Evolutionary conservation across 805 yeast genomes (phyloP), one percentile per base, ranked within the genome.

Genomic region (Hanseniaspora jakobsenii): DNA sequence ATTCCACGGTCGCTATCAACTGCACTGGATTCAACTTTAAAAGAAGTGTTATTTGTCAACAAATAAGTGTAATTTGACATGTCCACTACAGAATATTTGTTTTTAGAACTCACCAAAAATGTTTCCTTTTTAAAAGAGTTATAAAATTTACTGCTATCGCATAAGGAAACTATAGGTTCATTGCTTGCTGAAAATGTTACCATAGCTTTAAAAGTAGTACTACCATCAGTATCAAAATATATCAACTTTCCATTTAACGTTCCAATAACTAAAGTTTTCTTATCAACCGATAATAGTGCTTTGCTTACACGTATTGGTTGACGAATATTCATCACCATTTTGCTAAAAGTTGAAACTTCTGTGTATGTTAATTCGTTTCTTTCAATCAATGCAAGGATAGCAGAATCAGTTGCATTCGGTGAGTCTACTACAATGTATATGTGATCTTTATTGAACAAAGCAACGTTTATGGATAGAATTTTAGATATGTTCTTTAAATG

Each of bases 1-100:
- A 34, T 19, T 12, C 57, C 54, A 9, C 54, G 30, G 3, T 52
- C 51, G 12, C 50, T 53, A 3, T 53, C 50, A 5, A 28, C 34
- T n/a, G 18, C 22, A 3, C 32, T 32, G 6, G 27, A 14, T 22
- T 42, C 46, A 12, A 42, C 35, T 35, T 22, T 42, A 3, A 37
- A n/a, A 6, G 46, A 21, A 4, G 39, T 22, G 6, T 28, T 35
- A 32, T 42, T 42, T 6, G 30, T 35, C 2, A 42, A 35, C 6
- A 30, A 4, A 1, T 16, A n/a, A 8, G 34, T 5, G 17, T 42
- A 38, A 23, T 22, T 30, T 3, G 31, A n/a, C 24, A 35, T 10
- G 7, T 35, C 10, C 5, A n/a, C n/a, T n/a, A n/a, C n/a, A n/a
- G 36, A 24, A 16, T 42, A 42, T 2, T 35, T 14, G 2, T n/a